Evolutionary conservation across 2,329 filamentous ascomycete species (phyloP).

Genomic region (Aspergillus terreus): DNA sequence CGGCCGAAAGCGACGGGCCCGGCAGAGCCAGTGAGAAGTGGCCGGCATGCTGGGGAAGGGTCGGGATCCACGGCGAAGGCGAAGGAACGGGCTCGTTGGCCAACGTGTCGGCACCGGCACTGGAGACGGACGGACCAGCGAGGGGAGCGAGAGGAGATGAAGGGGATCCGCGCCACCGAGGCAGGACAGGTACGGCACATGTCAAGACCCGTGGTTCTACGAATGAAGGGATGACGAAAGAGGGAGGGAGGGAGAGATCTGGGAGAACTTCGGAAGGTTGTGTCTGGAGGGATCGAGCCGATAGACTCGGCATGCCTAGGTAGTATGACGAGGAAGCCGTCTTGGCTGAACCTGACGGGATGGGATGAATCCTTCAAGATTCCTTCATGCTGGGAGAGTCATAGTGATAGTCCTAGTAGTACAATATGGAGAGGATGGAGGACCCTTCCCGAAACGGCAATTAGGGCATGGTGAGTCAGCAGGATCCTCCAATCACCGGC

Average conservation of each 20-base stretch:
- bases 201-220: slow-evolving; percentile 1
- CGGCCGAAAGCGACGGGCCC: slow-evolving; percentile 18
- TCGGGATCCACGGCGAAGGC: slow-evolving; percentile 12
- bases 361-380: background rate
- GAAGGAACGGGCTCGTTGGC: slow-evolving; percentile 3
- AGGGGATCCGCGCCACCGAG: slow-evolving; percentile 9
- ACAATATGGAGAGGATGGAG: too few relatives aligned
- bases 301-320: slow-evolving; percentile 2
- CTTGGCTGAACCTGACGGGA: background rate
- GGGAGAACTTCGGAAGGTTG: background rate
- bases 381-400: too few relatives aligned
- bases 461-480: background rate
- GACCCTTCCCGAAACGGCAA: background rate
- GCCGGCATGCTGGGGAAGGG: slow-evolving; percentile 8
- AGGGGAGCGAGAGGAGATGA: slow-evolving; percentile 6
- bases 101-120: slow-evolving; percentile 3
- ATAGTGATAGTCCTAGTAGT: too few relatives aligned
- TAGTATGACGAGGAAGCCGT: background rate
- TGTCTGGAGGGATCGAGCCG: background rate
- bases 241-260: background rate
- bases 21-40: slow-evolving; percentile 6
- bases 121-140: slow-evolving; percentile 1
- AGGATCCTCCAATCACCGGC: background rate
- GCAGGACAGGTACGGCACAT: background rate
- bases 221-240: background rate